Base-by-base conservation (phyloP, 2,329 filamentous ascomycete species). In the Colletotrichum lini region DNA sequence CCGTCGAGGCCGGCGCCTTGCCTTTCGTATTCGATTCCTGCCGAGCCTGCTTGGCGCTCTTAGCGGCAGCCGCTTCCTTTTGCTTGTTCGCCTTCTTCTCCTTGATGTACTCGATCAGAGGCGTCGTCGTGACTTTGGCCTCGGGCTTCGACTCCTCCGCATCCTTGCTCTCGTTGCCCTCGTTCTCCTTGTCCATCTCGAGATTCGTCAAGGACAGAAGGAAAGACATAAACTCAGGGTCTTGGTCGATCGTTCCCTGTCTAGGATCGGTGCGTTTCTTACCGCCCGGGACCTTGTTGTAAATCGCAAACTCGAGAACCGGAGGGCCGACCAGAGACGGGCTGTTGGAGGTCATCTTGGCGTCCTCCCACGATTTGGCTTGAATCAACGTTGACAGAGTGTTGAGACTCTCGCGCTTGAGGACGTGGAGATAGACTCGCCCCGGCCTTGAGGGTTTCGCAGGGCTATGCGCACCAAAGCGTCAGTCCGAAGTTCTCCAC, bases 201-300 rank as follows among this genome's bases (percentile, higher is more conserved):
- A 89, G 89, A 75, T 97, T 94, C 1, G 95, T 97, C 57, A 98
- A 87, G 65, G 90, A 93, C 80, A 97, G 93, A 9, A 99, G 87
- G 79, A 98, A 99, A 35, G 92, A 91, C 85, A 98, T 97, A 77
- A 98, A 99, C 76, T 98, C 96, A 0, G 94, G 91, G 78, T 99
- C 96, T 79, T 98, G 95, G 77, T 99, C 96, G 75, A 99, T 98
- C 3, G 95, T 98, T 64, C 96, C 96, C 80, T 98, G 94, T 16
- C 95, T 91, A 64, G 91, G 90, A 84, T 99, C 96, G 65, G 90
- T 89, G 44, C 94, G 91, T 60, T 90, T 89, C 79, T 94, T 94
- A 45, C 87, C 89, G 70, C 89, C 90, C 1, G 96, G 94, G 1
- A 94, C 89, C 77, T 95, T 95, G 75, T 94, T 94, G 83, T 95